phyloP scores from a whole-genome alignment of 192 early-diverging fungal species.

The Coemansia sp. region DNA sequence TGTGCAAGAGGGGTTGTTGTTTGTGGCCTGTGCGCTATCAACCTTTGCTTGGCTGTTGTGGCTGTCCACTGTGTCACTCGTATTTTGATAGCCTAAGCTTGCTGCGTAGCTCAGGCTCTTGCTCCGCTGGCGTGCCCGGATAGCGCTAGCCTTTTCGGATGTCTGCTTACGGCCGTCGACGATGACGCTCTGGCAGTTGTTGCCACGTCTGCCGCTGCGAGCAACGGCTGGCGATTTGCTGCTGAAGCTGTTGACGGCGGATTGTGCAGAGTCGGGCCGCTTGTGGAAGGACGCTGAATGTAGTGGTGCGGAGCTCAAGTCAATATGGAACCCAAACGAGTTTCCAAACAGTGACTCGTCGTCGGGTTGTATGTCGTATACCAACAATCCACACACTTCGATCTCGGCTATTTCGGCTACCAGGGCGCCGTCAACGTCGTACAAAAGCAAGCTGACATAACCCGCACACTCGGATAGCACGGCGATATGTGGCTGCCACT shows the following conservation, averaged over 20 bases:
- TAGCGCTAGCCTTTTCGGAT: neutral
- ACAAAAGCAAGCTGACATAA: conserved; percentile 38
- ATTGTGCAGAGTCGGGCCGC: neutral
- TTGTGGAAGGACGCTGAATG: neutral
- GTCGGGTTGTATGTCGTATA: conserved; percentile 32
- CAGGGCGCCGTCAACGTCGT: conserved; percentile 29
- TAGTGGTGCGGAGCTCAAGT: neutral
- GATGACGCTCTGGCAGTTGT: conserved; percentile 1
- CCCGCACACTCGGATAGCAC: conserved; percentile 35
- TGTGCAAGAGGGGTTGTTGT: neutral
- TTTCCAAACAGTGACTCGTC: conserved; percentile 50
- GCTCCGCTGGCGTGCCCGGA: conserved; percentile 10
- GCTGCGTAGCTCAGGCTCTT: conserved; percentile 8
- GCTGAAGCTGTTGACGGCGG: neutral
- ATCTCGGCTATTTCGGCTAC: conserved; percentile 42
- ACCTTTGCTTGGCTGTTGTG: neutral
- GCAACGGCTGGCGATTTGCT: neutral
- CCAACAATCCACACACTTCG: conserved; percentile 16
- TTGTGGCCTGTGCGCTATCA: neutral
- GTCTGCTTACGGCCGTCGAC: neutral
- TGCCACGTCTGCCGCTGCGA: conserved; percentile 15
- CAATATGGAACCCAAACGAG: conserved; percentile 41
- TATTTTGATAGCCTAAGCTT: neutral
- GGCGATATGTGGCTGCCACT: conserved; percentile 43
- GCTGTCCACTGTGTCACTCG: neutral